Percentiles rank a stretch among this genome's conserved stretches.
Conservation (phyloP, 257 asterid genomes). For the Solanum medicagineum region DNA sequence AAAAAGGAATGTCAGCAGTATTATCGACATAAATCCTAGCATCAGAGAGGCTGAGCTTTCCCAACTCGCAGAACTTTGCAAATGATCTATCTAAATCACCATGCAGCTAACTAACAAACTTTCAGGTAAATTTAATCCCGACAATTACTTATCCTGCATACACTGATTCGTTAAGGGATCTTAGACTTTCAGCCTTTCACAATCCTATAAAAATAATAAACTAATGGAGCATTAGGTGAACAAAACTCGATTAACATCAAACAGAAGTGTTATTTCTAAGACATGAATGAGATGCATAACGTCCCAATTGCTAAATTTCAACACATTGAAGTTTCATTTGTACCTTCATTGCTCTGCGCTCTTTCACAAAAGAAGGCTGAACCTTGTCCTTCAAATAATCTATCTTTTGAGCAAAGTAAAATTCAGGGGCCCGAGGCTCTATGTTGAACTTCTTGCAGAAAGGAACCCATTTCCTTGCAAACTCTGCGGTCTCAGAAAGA, state of each 20-base stretch:
- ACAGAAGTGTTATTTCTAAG: neutral
- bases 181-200: neutral
- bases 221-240: neutral
- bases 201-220: neutral
- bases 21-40: neutral
- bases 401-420: conserved; percentile 55
- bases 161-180: neutral
- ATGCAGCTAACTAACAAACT: neutral
- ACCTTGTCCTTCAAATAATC: conserved; percentile 68
- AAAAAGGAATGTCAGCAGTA: neutral
- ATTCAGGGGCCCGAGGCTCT: conserved; percentile 70
- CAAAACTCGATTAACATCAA: neutral
- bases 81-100: neutral
- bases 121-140: neutral
- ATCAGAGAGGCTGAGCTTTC: neutral
- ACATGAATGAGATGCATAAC: neutral
- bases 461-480: conserved; percentile 68
- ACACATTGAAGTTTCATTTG: neutral
- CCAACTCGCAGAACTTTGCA: neutral
- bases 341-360: conserved; percentile 75
- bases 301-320: neutral
- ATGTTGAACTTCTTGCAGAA: conserved; percentile 54
- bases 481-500: conserved; percentile 66
- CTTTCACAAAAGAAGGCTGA: conserved; percentile 65
- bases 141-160: neutral